Base-by-base conservation (phyloP, 768 basidiomycete species). In the Panaeolus papilionaceus region DNA sequence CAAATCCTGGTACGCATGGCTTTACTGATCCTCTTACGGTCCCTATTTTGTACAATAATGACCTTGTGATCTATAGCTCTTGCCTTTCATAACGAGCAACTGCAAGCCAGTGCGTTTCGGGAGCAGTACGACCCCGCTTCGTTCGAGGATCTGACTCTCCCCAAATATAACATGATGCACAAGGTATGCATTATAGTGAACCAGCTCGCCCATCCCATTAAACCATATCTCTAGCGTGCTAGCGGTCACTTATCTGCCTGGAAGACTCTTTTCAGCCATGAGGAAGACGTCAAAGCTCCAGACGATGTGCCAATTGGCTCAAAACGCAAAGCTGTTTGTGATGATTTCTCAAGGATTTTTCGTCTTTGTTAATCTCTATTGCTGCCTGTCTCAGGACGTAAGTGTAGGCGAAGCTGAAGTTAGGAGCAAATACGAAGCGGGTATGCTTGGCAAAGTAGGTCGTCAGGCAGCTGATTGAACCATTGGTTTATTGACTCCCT, bases 61-160 rank as follows among this genome's bases (percentile, higher is more conserved):
- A 69, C 62, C 61, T 69, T 64, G 62, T 67, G 26, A 28, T 45
- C 14, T 65, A 47, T 71, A 95, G 94, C 93, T 4, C 85, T 98
- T 64, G 91, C 91, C 12, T 95, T 88, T 71, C 94, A 96, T 75
- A 95, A 96, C 76, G 92, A 89, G 20, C 93, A 96, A 73, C 85
- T 99, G 8, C 90, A 98, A 79, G 94, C 97, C 8, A 90, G 89
- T 64, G 98, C 98, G 0, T 96, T 99, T 79, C 89, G 93, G 63
- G 94, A 98, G 74, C 89, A 95, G 67, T 98, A 91, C 70, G 89
- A 97, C 75, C 82, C 85, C 1, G 87, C 89, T 66, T 79, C 87
- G 0, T 94, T 94, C 68, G 90, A 93, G 69, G 97, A 99, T 78
- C 79, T 90, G 71, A 95, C 96, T 0, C 75, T 85, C 67, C 96